A percentile compares a stretch with the other conserved stretches of the same genome.
Conservation (phyloP, 139 green algal species). For the Chlorella sp. region DNA sequence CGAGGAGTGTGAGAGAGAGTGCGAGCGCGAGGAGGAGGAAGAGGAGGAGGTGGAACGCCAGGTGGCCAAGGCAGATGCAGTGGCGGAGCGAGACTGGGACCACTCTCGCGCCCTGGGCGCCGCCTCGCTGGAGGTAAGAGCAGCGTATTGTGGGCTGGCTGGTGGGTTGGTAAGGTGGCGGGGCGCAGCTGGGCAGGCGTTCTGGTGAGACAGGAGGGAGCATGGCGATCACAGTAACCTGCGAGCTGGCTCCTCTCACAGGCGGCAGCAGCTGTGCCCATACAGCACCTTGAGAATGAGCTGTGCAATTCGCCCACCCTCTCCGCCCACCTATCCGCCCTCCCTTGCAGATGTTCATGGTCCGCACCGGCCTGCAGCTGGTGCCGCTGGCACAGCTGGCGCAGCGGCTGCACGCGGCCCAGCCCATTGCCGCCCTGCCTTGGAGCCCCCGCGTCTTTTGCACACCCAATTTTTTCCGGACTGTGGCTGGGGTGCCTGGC, state of each 20-base stretch:
- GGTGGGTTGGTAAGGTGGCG: too few species aligned
- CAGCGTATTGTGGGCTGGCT: too few species aligned
- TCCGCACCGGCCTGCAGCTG: not conserved
- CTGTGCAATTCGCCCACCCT: too few species aligned
- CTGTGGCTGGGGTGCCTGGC: not conserved
- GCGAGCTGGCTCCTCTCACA: too few species aligned
- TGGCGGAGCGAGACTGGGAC: constrained; percentile 45
- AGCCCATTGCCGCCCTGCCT: constrained; percentile 6
- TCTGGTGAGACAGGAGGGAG: too few species aligned
- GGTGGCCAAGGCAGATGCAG: constrained; percentile 3
- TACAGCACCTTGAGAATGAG: too few species aligned
- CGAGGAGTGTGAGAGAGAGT: constrained; percentile 65
- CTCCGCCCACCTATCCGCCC: too few species aligned
- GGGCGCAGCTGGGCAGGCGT: too few species aligned
- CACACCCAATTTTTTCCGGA: constrained; percentile 49
- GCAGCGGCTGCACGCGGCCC: not conserved
- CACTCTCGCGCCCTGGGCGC: constrained; percentile 14
- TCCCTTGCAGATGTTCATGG: not conserved
- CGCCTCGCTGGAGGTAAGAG: not conserved
- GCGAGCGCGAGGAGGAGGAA: constrained; percentile 55
- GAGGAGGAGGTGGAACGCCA: constrained; percentile 47
- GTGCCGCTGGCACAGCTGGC: constrained; percentile 1
- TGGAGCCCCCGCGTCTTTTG: constrained; percentile 23
- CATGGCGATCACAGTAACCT: too few species aligned
- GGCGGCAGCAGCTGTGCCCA: too few species aligned